Base-by-base conservation (phyloP, 2,329 filamentous ascomycete species). In the Ceratocystis harringtonii region DNA sequence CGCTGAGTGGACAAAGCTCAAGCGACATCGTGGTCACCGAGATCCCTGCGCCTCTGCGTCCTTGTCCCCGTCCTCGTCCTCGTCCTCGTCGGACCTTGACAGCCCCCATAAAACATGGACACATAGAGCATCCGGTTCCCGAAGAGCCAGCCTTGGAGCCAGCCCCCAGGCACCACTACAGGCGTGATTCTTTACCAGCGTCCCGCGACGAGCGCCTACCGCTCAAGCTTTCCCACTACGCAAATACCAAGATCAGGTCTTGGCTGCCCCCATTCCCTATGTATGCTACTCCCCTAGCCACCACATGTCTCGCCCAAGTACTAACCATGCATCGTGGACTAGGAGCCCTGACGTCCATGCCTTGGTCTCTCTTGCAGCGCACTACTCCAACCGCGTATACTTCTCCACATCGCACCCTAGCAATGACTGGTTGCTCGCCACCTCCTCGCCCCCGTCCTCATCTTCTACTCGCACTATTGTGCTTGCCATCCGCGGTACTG, bases 401-500 rank as follows among this genome's bases (percentile, higher is more conserved):
- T 80, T 85, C 44, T 84, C 88, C 2, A 84, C 91, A 73, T 88
- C 85, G 81, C 79, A 80, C 22, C 79, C 81, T 2, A 89, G 89
- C n/a, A 88, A 89, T 8, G 55, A 58, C 0, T 92, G 92, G 72
- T 87, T 90, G 28, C 92, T 92, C 86, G 84, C 89, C 17, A 85
- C 91, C 72, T 89, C 94, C 71, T 32, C 44, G 43, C 43, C n/a
- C 5, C 8, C 12, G 8, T 19, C 61, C 10, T 22, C 44, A 28
- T 22, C 19, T 8, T 25, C 64, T 10, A 80, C 89, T 70, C 84
- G 86, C 76, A 86, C 86, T 19, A 86, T 95, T 65, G 87, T 95
- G 10, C 89, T 95, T 71, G 89, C 90, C 15, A 89, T 95, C 68
- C 84, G 90, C 22, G 90, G 90, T 22, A 90, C 86, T 0, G 84